Evolutionary conservation across 1,139 yeast genomes (phyloP).

Genomic region (Kodamaea plutei): DNA sequence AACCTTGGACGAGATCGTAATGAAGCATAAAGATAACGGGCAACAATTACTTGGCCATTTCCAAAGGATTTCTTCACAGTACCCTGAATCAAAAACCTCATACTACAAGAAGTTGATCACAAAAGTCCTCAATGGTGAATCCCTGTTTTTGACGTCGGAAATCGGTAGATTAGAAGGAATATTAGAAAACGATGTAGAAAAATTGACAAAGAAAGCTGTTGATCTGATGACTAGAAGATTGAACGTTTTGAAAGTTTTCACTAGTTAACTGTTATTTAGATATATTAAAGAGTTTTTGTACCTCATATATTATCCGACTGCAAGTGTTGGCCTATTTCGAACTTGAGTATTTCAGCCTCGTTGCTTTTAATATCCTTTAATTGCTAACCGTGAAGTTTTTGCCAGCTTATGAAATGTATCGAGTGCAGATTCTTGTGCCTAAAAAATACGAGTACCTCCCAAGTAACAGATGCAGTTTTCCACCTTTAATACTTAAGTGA

Average conservation of each 20-base stretch:
- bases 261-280: too few species aligned
- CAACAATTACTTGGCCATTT: constrained; percentile 14
- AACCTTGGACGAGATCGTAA: constrained; percentile 35
- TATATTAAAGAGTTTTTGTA: too few species aligned
- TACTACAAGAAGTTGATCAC: constrained; percentile 52
- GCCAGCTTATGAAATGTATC: too few species aligned
- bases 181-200: constrained; percentile 32
- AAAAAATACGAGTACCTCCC: too few species aligned
- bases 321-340: too few species aligned
- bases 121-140: constrained; percentile 47
- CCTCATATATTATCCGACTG: too few species aligned
- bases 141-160: constrained; percentile 49
- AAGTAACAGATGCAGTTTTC: too few species aligned
- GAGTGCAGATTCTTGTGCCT: too few species aligned
- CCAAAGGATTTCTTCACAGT: constrained; percentile 5
- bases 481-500: too few species aligned
- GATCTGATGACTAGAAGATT: constrained; percentile 48
- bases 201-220: constrained; percentile 27
- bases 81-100: constrained; percentile 10
- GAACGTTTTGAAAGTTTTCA: constrained; percentile 43
- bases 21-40: constrained; percentile 14
- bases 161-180: constrained; percentile 46
- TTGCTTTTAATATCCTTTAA: too few species aligned
- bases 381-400: too few species aligned
- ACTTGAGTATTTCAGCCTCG: too few species aligned